Conservation (phyloP, 2,329 filamentous ascomycete genomes). For the Elsinoe fawcettii region DNA sequence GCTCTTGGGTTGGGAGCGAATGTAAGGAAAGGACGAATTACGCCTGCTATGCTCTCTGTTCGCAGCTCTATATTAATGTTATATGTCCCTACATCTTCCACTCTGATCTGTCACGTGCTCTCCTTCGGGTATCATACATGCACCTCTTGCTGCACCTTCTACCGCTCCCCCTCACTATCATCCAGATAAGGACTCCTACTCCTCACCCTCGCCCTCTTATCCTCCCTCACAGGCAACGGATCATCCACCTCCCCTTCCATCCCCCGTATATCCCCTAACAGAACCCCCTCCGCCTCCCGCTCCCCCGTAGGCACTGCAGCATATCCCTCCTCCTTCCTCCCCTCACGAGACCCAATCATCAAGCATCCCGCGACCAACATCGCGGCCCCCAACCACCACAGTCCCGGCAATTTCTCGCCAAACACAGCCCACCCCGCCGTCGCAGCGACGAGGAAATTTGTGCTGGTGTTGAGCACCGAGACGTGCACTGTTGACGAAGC, state of each 20-base stretch:
- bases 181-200: slow-evolving; percentile 8
- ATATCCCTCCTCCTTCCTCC: slow-evolving; percentile 12
- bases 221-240: neutral
- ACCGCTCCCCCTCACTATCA: slow-evolving; percentile 2
- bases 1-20: no score
- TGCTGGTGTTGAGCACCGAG: slow-evolving; percentile 71
- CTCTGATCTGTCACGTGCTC: neutral
- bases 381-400: slow-evolving; percentile 70
- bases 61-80: neutral
- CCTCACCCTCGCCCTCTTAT: neutral
- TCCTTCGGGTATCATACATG: neutral
- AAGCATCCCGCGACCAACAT: slow-evolving; percentile 70
- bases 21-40: neutral
- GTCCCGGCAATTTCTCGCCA: slow-evolving; percentile 58
- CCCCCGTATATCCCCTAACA: slow-evolving; percentile 2
- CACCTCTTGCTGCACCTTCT: neutral
- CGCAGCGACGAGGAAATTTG: slow-evolving; percentile 74
- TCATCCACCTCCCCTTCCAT: slow-evolving; percentile 1
- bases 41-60: neutral
- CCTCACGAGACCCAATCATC: slow-evolving; percentile 58
- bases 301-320: neutral
- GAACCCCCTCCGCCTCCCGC: slow-evolving; percentile 1
- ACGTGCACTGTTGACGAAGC: slow-evolving; percentile 72
- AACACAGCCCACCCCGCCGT: slow-evolving; percentile 64
- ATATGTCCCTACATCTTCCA: neutral